Evolutionary conservation across 2,329 filamentous ascomycete species (phyloP).

Genomic region (Sporothrix schenckii): DNA sequence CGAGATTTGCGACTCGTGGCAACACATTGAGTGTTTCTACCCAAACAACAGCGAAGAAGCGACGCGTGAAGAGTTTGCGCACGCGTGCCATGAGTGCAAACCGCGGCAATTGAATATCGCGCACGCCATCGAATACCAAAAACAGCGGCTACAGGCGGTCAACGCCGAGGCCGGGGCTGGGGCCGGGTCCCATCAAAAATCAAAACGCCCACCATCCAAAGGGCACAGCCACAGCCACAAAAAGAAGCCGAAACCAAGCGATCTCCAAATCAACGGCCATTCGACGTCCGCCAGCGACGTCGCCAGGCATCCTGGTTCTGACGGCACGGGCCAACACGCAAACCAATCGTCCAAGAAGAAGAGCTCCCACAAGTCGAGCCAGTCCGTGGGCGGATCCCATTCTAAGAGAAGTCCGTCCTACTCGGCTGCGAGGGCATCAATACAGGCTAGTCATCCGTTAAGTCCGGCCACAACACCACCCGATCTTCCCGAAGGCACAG

Average conservation of each 20-base stretch:
- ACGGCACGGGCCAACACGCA: conserved; percentile 47
- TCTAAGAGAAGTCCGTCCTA: conserved; percentile 67
- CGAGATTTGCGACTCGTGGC: conserved; percentile 95
- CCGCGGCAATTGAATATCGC: conserved; percentile 74
- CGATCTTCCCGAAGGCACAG: conserved; percentile 64
- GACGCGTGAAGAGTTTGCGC: conserved; percentile 70
- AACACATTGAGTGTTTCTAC: conserved; percentile 97
- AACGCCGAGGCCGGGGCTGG: conserved; percentile 48
- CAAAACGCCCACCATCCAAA: conserved; percentile 75
- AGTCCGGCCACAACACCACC: conserved; percentile 79
- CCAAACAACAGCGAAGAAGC: conserved; percentile 70
- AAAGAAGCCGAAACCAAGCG: conserved; percentile 78
- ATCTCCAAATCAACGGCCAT: conserved; percentile 69
- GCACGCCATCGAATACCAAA: conserved; percentile 73
- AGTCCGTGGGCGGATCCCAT: conserved; percentile 71
- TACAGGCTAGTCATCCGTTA: conserved; percentile 58
- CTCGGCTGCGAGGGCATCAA: conserved; percentile 58
- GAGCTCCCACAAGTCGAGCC: conserved; percentile 75
- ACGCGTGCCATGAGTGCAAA: conserved; percentile 88
- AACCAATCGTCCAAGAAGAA: conserved; percentile 76
- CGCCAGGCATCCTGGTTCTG: conserved; percentile 46
- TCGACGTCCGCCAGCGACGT: conserved; percentile 60
- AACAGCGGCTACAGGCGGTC: conserved; percentile 55
- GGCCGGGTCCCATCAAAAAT: conserved; percentile 61
- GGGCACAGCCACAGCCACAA: conserved; percentile 67